These are phyloP conservation scores for Zymoseptoria pseudotritici DNA, from an alignment of 2,329 filamentous ascomycete species.

Conservation along the genomic window DNA sequence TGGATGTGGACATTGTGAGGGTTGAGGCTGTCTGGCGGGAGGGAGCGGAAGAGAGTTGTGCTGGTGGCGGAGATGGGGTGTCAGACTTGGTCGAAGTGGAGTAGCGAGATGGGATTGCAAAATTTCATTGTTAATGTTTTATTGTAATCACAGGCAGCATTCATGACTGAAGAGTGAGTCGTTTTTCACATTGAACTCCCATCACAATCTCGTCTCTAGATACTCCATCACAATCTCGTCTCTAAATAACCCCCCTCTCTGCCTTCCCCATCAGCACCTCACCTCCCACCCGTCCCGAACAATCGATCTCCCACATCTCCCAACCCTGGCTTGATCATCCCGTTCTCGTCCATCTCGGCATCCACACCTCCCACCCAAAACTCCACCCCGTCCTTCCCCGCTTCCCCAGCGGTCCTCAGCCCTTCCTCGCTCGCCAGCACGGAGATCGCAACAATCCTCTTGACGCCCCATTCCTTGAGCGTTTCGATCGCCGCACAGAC, in stretches of 20 bases:
- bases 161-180: background rate
- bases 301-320: slow-evolving; percentile 87
- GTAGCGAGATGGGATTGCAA: background rate
- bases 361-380: slow-evolving; percentile 82
- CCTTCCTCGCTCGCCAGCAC: slow-evolving; percentile 68
- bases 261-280: slow-evolving; percentile 3
- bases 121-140: background rate
- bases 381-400: slow-evolving; percentile 71
- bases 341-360: slow-evolving; percentile 60
- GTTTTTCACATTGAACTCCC: background rate
- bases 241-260: too few species aligned
- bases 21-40: slow-evolving; percentile 9
- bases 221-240: background rate
- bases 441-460: slow-evolving; percentile 66
- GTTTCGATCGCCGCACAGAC: slow-evolving; percentile 84
- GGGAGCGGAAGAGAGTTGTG: slow-evolving; percentile 6
- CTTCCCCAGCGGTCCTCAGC: slow-evolving; percentile 60
- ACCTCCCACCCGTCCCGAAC: slow-evolving; percentile 85
- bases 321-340: slow-evolving; percentile 85
- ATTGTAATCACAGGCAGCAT: background rate
- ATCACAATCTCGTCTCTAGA: background rate
- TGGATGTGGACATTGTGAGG: slow-evolving; percentile 9
- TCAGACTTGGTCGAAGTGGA: background rate
- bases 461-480: slow-evolving; percentile 84
- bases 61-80: background rate